A percentile compares a stretch with the other conserved stretches of the same genome.
Evolutionary conservation across 116 monocot genomes (phyloP).

Genomic region (Papilionanthe hybrid): DNA sequence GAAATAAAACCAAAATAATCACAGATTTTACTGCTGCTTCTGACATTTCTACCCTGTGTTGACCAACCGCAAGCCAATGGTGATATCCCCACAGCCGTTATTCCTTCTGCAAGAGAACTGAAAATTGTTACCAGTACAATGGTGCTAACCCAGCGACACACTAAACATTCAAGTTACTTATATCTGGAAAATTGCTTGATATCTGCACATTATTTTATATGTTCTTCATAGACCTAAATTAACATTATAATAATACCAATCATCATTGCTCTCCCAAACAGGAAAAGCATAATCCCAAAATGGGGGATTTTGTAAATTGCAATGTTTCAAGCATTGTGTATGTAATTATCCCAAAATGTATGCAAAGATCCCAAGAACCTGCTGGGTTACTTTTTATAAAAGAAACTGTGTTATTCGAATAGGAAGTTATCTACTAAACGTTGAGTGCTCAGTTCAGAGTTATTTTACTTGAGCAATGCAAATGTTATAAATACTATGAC

Average conservation of each 20-base stretch:
- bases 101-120: constrained; percentile 79
- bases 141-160: not conserved
- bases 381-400: not conserved
- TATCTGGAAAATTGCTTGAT: not conserved
- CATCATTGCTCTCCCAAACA: not conserved
- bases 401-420: not conserved
- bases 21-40: constrained; percentile 22
- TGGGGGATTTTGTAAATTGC: too few relatives aligned
- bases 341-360: not conserved
- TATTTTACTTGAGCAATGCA: not conserved
- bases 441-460: not conserved
- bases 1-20: not conserved
- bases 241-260: not conserved
- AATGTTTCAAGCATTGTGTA: too few relatives aligned
- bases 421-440: not conserved
- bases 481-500: not conserved
- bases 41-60: constrained; percentile 85
- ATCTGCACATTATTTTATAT: not conserved
- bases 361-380: not conserved
- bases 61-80: constrained; percentile 98
- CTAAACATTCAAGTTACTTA: not conserved
- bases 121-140: not conserved
- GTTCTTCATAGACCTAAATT: not conserved
- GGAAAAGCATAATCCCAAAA: not conserved
- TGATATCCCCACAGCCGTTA: constrained; percentile 90